These are phyloP conservation scores for Synchytrium microbalum DNA, from an alignment of 371 early-diverging fungal species.

Conservation along the genomic window DNA sequence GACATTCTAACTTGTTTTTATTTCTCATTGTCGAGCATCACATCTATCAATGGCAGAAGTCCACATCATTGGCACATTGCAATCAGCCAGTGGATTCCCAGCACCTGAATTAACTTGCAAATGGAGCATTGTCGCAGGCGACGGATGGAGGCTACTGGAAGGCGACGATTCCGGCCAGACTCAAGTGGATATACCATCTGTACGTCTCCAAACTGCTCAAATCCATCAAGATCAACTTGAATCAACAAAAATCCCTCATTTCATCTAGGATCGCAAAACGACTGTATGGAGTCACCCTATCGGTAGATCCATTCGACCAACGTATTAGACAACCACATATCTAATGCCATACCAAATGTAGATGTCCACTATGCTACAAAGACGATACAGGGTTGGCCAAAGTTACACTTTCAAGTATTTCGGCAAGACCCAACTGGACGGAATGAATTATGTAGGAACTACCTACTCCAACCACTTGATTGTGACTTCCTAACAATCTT, in stretches of 20 bases:
- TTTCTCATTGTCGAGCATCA: no score
- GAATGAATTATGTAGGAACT: constrained; percentile 36
- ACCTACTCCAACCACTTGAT: background rate
- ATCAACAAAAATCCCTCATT: background rate
- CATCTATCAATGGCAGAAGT: constrained; percentile 46
- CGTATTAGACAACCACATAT: background rate
- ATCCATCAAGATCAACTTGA: background rate
- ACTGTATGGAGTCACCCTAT: constrained; percentile 45
- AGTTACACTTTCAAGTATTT: constrained; percentile 38
- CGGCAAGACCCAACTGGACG: constrained; percentile 39
- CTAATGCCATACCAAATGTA: constrained; percentile 9
- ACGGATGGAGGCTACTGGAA: constrained; percentile 37
- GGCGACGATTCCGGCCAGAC: constrained; percentile 37
- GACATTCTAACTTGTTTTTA: no score
- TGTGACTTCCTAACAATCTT: no score
- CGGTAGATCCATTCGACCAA: constrained; percentile 16
- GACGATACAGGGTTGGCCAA: constrained; percentile 41
- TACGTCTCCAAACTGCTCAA: background rate
- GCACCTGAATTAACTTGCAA: constrained; percentile 30
- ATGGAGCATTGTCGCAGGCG: constrained; percentile 36
- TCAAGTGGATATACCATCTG: constrained; percentile 40
- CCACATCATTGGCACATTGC: constrained; percentile 36
- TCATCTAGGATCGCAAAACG: constrained; percentile 26
- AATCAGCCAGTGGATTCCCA: constrained; percentile 40
- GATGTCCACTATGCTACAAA: constrained; percentile 44